These are phyloP conservation scores for Fraxinus baroniana DNA, from an alignment of 305 asterid genomes.

Conservation along the genomic window DNA sequence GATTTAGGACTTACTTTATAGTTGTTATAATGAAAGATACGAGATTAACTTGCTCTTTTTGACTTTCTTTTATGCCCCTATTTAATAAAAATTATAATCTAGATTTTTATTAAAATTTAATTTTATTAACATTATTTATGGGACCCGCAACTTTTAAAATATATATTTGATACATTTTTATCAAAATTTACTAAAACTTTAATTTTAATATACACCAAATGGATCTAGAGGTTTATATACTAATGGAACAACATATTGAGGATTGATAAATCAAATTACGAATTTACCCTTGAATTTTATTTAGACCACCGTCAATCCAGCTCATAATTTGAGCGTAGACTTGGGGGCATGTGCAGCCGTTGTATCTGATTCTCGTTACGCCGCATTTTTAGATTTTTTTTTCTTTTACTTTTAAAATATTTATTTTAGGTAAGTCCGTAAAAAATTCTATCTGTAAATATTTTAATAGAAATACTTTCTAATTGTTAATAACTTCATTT, in stretches of 20 bases:
- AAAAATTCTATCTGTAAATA: not conserved
- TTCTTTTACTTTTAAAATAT: not conserved
- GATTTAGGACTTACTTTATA: not conserved
- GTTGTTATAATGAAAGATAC: not conserved
- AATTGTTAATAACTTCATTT: too few species aligned
- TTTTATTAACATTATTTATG: too few species aligned
- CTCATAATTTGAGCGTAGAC: not conserved
- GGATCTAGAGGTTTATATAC: not conserved
- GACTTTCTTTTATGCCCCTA: not conserved
- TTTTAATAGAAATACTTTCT: too few species aligned
- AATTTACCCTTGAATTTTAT: not conserved
- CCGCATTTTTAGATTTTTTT: not conserved
- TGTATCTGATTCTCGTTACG: not conserved
- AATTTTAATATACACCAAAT: not conserved
- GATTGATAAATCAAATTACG: not conserved
- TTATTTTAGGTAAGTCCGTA: not conserved
- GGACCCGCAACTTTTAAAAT: not conserved
- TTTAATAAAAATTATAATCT: too few species aligned
- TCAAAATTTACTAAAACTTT: too few species aligned
- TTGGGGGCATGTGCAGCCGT: not conserved
- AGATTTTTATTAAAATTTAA: too few species aligned
- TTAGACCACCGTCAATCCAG: conserved; percentile 6
- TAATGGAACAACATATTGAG: not conserved
- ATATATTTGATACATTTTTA: too few species aligned
- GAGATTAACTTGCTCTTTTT: not conserved